Evolutionary conservation across 768 basidiomycete species (phyloP).

Genomic region (Leccinellum luteum): DNA sequence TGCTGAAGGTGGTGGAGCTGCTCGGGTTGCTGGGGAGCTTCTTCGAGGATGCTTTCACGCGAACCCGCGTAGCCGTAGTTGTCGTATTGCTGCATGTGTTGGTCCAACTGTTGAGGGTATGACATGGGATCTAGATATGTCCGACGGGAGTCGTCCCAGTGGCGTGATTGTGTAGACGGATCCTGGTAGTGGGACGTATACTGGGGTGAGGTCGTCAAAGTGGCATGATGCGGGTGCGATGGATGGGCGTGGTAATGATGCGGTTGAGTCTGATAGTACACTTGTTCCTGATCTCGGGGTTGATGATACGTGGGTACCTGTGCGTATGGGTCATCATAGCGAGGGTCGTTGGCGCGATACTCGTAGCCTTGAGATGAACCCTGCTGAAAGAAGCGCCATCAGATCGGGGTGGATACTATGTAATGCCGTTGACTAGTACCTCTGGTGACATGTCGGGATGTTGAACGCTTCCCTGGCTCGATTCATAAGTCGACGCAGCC

Average conservation of each 20-base stretch:
- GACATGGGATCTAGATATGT: conserved; percentile 5
- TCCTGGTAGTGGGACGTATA: conserved; percentile 9
- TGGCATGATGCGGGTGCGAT: not conserved
- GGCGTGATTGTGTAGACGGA: conserved; percentile 5
- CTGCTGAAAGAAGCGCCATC: conserved; percentile 23
- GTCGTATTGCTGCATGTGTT: conserved; percentile 6
- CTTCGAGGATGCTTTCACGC: not conserved
- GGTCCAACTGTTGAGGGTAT: not conserved
- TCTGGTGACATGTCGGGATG: not conserved
- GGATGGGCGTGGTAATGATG: conserved; percentile 12
- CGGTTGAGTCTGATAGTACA: conserved; percentile 27
- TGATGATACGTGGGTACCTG: conserved; percentile 8
- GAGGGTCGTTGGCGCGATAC: conserved; percentile 11
- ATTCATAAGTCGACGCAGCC: conserved; percentile 4
- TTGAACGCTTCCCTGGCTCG: not conserved
- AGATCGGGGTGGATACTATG: conserved; percentile 3
- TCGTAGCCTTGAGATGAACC: conserved; percentile 9
- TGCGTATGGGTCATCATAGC: conserved; percentile 17
- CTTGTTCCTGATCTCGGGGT: conserved; percentile 14
- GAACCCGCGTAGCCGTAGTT: not conserved
- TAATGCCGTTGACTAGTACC: conserved; percentile 8
- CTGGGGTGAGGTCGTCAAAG: conserved; percentile 3
- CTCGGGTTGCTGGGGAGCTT: conserved; percentile 13
- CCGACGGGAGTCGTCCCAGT: conserved; percentile 12
- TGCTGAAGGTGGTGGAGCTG: conserved; percentile 38